phyloP scores from a whole-genome alignment of 768 basidiomycete genomes.

The Obba rivulosa region DNA sequence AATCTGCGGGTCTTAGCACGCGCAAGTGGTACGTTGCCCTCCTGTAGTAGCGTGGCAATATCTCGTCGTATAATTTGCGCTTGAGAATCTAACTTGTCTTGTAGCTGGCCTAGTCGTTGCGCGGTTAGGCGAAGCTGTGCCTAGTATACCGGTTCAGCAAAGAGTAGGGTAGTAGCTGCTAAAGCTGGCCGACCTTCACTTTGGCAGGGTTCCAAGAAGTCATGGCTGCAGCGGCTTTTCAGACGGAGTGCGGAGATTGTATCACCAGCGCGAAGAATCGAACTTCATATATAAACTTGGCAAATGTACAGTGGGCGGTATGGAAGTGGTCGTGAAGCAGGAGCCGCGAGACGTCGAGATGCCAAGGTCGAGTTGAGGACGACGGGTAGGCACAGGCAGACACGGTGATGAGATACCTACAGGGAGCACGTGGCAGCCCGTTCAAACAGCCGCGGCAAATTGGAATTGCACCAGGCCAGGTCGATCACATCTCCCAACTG shows the following conservation, averaged over 20 bases:
- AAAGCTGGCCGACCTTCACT: constrained; percentile 23
- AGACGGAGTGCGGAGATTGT: too few species aligned
- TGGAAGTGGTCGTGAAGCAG: too few species aligned
- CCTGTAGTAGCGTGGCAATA: constrained; percentile 60
- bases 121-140: constrained; percentile 57
- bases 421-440: too few species aligned
- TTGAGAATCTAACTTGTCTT: constrained; percentile 64
- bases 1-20: constrained; percentile 69
- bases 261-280: too few species aligned
- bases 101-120: constrained; percentile 63
- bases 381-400: too few species aligned
- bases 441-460: too few species aligned
- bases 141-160: constrained; percentile 28
- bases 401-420: too few species aligned
- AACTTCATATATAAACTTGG: too few species aligned
- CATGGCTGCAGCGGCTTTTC: constrained; percentile 9
- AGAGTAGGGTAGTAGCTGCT: background rate
- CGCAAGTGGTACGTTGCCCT: constrained; percentile 56
- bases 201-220: constrained; percentile 26
- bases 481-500: background rate
- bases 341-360: too few species aligned
- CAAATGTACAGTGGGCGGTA: too few species aligned
- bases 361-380: too few species aligned
- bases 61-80: constrained; percentile 58
- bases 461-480: background rate